These are phyloP conservation scores for Urtica urens DNA, from an alignment of 306 rosid genomes.

Conservation along the genomic window DNA sequence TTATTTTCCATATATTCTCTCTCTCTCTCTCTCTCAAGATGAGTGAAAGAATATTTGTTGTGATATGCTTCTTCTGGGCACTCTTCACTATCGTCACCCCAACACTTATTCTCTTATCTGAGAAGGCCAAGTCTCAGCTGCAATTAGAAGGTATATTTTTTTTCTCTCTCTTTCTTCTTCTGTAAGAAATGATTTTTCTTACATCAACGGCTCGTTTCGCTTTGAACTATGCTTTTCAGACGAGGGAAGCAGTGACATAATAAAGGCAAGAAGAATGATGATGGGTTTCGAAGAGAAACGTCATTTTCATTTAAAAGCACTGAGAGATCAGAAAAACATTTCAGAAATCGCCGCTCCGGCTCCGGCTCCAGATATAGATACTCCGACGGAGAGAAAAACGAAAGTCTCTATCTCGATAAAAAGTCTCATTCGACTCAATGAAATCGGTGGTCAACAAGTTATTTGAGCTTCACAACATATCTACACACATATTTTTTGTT, in stretches of 20 bases:
- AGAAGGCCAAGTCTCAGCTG: constrained; percentile 41
- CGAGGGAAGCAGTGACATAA: constrained; percentile 21
- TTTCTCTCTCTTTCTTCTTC: background rate
- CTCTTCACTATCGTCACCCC: constrained; percentile 68
- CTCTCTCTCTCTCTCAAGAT: constrained; percentile 22
- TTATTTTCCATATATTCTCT: background rate
- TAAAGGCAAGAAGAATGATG: constrained; percentile 37
- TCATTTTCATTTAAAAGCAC: constrained; percentile 2
- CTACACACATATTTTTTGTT: background rate
- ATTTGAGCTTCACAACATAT: background rate
- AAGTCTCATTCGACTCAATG: constrained; percentile 20
- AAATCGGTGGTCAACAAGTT: constrained; percentile 14
- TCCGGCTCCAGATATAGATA: constrained; percentile 17
- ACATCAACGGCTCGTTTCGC: background rate
- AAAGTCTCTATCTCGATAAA: constrained; percentile 11
- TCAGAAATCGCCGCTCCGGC: constrained; percentile 16
- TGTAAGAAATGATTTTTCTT: background rate
- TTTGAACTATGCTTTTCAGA: constrained; percentile 28
- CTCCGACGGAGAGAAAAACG: background rate
- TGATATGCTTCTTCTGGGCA: constrained; percentile 77
- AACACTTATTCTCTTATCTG: constrained; percentile 50
- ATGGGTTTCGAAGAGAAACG: constrained; percentile 22
- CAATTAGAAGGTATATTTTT: constrained; percentile 17
- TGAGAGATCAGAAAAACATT: constrained; percentile 8
- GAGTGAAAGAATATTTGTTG: constrained; percentile 57